Base-by-base conservation (phyloP, 306 rosid species). In the Urtica urens region DNA sequence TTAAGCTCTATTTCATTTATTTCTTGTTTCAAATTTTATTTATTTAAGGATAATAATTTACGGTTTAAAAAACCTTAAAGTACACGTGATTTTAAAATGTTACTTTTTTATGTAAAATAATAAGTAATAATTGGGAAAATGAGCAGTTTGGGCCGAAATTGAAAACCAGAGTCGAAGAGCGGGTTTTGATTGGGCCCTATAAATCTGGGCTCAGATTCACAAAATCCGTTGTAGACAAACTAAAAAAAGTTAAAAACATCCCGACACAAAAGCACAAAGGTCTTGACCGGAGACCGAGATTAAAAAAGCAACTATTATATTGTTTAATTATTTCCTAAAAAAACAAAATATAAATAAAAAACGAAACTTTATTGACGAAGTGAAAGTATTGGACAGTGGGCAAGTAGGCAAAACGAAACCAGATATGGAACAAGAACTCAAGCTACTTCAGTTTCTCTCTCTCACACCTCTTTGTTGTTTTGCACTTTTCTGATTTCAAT, bases 231-330 rank as follows among this genome's bases (percentile, higher is more conserved):
- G 7, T 0, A 9, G 11, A 27, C 28, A 31, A 56, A 39, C 16
- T 14, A 6, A 42, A 48, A 18, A 48, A 42, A 18, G 43, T 17
- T 19, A 44, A 7, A 39, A 51, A 22, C 46, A 31, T 17, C 48
- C 64, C 54, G 59, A 51, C 64, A 57, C 18, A 42, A 43, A 65
- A 21, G 63, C 59, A 13, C 15, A 57, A 65, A 24, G 53, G 37
- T 43, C 22, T 40, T 26, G 25, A 34, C 40, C 34, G 34, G 16
- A 28, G 49, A 50, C n/a, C 25, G 38, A 56, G 28, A 40, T 41
- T 10, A 23, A 24, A 14, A 3, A 39, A 49, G 22, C 26, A 41
- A 13, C 24, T 28, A 25, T 8, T 9, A 15, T 38, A n/a, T n/a
- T n/a, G n/a, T 31, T 1, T 31, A 31, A 8, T 31, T 31, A 31